Conservation (phyloP, 495 filamentous ascomycete genomes). For the Hamigera avellanea region DNA sequence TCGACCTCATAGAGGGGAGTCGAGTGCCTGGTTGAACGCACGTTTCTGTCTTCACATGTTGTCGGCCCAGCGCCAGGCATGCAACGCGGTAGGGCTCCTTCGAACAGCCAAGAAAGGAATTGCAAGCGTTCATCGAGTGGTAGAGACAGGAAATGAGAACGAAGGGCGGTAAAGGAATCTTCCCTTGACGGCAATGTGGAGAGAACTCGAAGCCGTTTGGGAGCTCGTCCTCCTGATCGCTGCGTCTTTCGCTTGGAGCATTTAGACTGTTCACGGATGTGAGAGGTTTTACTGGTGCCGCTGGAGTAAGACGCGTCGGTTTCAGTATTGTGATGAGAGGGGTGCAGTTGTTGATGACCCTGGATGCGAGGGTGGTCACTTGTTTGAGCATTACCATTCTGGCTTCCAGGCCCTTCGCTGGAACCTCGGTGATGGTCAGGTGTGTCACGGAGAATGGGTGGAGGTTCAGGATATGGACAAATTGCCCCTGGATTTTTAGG, state of each 20-base stretch:
- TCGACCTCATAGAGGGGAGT: background rate
- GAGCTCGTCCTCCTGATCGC: slow-evolving; percentile 1
- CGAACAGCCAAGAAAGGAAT: slow-evolving; percentile 14
- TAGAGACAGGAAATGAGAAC: slow-evolving; percentile 9
- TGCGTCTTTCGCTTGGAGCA: slow-evolving; percentile 5
- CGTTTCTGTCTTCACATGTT: slow-evolving; percentile 6
- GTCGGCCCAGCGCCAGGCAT: slow-evolving; percentile 3
- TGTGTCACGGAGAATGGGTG: slow-evolving; percentile 4
- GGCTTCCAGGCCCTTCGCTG: background rate
- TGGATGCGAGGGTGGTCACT: slow-evolving; percentile 1
- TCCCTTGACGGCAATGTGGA: background rate
- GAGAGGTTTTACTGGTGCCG: background rate
- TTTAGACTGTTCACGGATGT: background rate
- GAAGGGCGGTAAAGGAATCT: slow-evolving; percentile 7
- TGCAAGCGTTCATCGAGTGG: slow-evolving; percentile 8
- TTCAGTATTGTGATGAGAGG: background rate
- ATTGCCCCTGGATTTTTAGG: slow-evolving; percentile 1
- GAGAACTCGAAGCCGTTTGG: slow-evolving; percentile 6
- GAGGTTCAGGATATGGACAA: slow-evolving; percentile 11
- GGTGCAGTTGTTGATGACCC: background rate
- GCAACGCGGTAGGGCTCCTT: slow-evolving; percentile 9
- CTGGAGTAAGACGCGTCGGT: background rate
- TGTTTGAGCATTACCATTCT: background rate
- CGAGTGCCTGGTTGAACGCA: slow-evolving; percentile 2
- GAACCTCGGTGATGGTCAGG: slow-evolving; percentile 3